Evolutionary conservation across 2,329 filamentous ascomycete species (phyloP), one percentile per base, ranked within the genome.

Genomic region (Fusarium pininemorale): DNA sequence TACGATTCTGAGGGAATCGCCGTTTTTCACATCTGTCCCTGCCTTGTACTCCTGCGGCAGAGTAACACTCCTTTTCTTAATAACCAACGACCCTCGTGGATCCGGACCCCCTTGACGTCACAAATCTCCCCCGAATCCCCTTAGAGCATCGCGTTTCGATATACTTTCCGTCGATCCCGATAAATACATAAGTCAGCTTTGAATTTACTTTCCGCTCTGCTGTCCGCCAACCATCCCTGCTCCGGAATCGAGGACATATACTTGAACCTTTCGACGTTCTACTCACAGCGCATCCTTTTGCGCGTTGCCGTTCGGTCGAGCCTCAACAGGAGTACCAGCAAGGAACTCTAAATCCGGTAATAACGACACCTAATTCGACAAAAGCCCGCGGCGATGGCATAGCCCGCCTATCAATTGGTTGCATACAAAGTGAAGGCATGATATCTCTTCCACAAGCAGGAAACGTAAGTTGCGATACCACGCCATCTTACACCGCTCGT

Each of bases 51-150:
- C 55, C 57, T 53, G 48, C 50, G 48, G 54, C 72, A 73, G 48
- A 59, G 57, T 70, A 45, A 57, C 62, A 70, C 69, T 65, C 69
- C 60, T 61, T 70, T 67, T 57, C 41, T 44, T 41, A 50, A 62
- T 42, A 50, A 54, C n/a, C 32, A 26, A 37, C 68, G 48, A 56
- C 57, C 67, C 47, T 65, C 72, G 68, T 72, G 68, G 56, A 63
- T 48, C 72, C 53, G 20, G 67, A 45, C 66, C 66, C 70, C 69
- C 73, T 75, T 79, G 77, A 79, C 77, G 77, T 79, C 77, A 79
- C 60, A 75, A 66, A 66, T 66, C 41, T 58, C 57, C 30, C 72
- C 69, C 65, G 51, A 66, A 61, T 70, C 72, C 73, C 65, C 61
- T 70, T 61, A 61, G 42, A 74, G 56, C 45, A 65, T 72, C 60